A percentile compares a stretch with the other conserved stretches of the same genome.
Evolutionary conservation across 495 filamentous ascomycete species (phyloP).

Genomic region (Penicillium cataractarum): DNA sequence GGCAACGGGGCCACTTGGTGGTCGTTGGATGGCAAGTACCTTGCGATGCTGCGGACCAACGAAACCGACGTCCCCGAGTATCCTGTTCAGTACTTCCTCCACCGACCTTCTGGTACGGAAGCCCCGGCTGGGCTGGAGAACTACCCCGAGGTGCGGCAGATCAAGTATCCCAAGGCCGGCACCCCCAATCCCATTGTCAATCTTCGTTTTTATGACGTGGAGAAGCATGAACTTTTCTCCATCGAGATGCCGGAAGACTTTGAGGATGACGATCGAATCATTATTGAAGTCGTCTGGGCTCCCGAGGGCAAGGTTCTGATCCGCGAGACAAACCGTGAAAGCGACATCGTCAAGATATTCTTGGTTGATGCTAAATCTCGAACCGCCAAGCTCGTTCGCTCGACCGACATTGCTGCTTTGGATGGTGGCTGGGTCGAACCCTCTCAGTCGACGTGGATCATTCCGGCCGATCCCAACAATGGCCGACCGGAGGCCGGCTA

Average conservation of each 20-base stretch:
- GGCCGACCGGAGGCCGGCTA: conserved; percentile 85
- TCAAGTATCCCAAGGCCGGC: conserved; percentile 98
- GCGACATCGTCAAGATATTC: conserved; percentile 83
- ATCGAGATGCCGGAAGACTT: conserved; percentile 80
- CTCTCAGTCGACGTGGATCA: conserved; percentile 79
- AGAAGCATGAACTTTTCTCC: conserved; percentile 75
- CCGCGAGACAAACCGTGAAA: conserved; percentile 92
- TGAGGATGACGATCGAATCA: conserved; percentile 77
- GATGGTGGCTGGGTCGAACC: conserved; percentile 99
- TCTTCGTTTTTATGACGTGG: conserved; percentile 86
- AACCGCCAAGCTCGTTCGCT: conserved; percentile 78
- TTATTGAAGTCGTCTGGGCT: conserved; percentile 93
- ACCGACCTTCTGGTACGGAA: conserved; percentile 75
- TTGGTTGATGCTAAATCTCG: conserved; percentile 78
- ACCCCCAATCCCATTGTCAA: conserved; percentile 89
- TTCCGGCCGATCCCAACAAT: conserved; percentile 80
- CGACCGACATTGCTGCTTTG: conserved; percentile 73
- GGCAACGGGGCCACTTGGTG: conserved; percentile 90
- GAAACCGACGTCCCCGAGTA: conserved; percentile 91
- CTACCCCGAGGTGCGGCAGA: conserved; percentile 86
- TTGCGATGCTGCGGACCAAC: conserved; percentile 92
- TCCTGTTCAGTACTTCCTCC: conserved; percentile 91
- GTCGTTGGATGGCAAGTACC: conserved; percentile 82
- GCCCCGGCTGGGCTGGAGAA: conserved; percentile 76
- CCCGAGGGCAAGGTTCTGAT: conserved; percentile 76